phyloP scores from a whole-genome alignment of 2,329 filamentous ascomycete genomes.

The Alternaria triticimaculans region DNA sequence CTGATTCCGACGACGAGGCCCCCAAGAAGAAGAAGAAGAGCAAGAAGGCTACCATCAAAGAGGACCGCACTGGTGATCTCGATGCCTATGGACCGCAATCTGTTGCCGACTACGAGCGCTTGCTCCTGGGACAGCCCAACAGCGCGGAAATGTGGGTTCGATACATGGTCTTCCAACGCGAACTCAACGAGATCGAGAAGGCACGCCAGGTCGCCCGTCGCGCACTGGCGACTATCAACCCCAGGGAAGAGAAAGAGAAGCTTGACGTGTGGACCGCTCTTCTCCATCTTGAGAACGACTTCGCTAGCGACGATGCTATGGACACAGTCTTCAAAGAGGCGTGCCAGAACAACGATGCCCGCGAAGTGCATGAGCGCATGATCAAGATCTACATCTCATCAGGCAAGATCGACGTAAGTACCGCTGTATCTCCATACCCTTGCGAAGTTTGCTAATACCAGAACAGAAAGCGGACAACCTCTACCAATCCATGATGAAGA shows the following conservation, averaged over 20 bases:
- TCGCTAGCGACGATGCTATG: constrained; percentile 80
- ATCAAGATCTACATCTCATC: constrained; percentile 96
- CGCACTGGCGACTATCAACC: constrained; percentile 88
- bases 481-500: constrained; percentile 87
- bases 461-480: constrained; percentile 82
- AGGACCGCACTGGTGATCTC: constrained; percentile 91
- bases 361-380: constrained; percentile 87
- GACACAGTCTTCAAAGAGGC: constrained; percentile 90
- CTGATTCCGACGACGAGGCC: constrained; percentile 59
- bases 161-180: constrained; percentile 99
- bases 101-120: constrained; percentile 88
- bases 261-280: constrained; percentile 94
- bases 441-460: constrained; percentile 24
- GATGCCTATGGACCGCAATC: constrained; percentile 89
- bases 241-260: constrained; percentile 90
- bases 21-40: constrained; percentile 72
- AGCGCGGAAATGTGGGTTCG: constrained; percentile 93
- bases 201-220: constrained; percentile 89
- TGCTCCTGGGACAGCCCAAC: constrained; percentile 89
- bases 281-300: constrained; percentile 91
- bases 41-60: constrained; percentile 76
- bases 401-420: constrained; percentile 77
- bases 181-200: constrained; percentile 86
- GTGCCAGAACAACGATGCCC: constrained; percentile 90
- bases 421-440: not conserved